Evolutionary conservation across 495 filamentous ascomycete genomes (phyloP).

Genomic region (Pyrenula massariospora): DNA sequence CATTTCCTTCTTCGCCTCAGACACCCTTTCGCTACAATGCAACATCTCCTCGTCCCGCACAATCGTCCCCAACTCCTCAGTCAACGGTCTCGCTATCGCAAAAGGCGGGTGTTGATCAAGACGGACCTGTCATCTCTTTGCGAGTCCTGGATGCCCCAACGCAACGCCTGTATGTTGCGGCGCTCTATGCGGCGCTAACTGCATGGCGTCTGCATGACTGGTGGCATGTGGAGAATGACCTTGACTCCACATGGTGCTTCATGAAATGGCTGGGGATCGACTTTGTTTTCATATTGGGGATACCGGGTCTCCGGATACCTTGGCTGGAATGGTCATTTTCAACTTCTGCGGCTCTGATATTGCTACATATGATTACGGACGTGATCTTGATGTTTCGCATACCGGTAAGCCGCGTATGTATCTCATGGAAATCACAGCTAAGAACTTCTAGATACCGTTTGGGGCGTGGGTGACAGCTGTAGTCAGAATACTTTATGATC

Average conservation of each 20-base stretch:
- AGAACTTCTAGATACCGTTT: conserved; percentile 52
- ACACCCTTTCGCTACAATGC: conserved; percentile 11
- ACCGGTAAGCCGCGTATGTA: conserved; percentile 54
- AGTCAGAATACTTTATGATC: conserved; percentile 69
- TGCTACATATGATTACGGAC: conserved; percentile 59
- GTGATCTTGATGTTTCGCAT: conserved; percentile 87
- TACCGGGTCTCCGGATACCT: conserved; percentile 79
- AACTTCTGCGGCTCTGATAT: conserved; percentile 52
- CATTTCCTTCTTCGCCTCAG: conserved; percentile 54
- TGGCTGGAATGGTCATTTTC: conserved; percentile 84
- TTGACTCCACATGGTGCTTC: conserved; percentile 75
- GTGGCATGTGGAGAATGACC: conserved; percentile 60
- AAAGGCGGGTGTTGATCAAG: conserved; percentile 2
- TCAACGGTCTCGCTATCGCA: conserved; percentile 9
- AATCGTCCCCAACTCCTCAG: neutral
- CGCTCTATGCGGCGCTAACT: conserved; percentile 58
- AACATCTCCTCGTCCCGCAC: neutral
- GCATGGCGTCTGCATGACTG: conserved; percentile 82
- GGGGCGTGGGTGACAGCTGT: conserved; percentile 55
- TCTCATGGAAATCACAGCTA: neutral
- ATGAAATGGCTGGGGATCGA: conserved; percentile 87
- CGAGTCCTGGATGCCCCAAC: conserved; percentile 71
- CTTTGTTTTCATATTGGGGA: conserved; percentile 66
- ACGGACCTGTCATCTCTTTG: conserved; percentile 59
- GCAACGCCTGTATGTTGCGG: conserved; percentile 76